Percentiles rank a stretch among this genome's conserved stretches.
Conservation (phyloP, 768 basidiomycete genomes). For the Suillus lakei region DNA sequence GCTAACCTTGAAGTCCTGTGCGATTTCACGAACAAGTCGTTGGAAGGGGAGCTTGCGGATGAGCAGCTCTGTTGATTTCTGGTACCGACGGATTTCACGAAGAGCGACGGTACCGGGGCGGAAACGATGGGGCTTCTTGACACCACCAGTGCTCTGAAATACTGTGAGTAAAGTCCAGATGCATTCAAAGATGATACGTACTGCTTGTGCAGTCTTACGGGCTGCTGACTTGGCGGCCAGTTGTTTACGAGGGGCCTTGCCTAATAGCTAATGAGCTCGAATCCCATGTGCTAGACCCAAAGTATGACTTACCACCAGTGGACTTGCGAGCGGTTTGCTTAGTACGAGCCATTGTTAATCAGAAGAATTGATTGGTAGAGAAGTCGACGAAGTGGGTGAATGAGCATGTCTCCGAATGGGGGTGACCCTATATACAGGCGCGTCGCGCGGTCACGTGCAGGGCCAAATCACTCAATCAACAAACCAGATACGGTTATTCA, state of each 20-base stretch:
- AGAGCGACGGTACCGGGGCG: slow-evolving; percentile 86
- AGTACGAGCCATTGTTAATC: slow-evolving; percentile 66
- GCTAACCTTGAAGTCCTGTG: slow-evolving; percentile 86
- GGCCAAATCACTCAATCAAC: slow-evolving; percentile 26
- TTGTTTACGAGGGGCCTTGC: slow-evolving; percentile 74
- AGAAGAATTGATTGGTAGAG: background rate
- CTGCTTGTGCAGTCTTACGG: slow-evolving; percentile 58
- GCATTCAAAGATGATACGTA: slow-evolving; percentile 29
- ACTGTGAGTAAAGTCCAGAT: background rate
- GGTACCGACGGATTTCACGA: slow-evolving; percentile 88
- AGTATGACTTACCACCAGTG: slow-evolving; percentile 59
- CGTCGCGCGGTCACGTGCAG: slow-evolving; percentile 36
- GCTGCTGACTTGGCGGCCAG: slow-evolving; percentile 67
- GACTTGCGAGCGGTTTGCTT: slow-evolving; percentile 82
- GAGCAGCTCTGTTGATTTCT: slow-evolving; percentile 86
- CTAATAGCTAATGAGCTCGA: slow-evolving; percentile 25
- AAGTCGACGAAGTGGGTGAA: slow-evolving; percentile 9
- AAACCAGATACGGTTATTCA: slow-evolving; percentile 25
- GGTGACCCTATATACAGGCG: slow-evolving; percentile 18
- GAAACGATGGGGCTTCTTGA: slow-evolving; percentile 93
- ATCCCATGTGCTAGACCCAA: background rate
- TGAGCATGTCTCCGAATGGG: background rate
- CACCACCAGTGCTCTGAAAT: slow-evolving; percentile 73
- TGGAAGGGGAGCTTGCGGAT: slow-evolving; percentile 92
- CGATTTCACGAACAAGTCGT: slow-evolving; percentile 87